A percentile compares a stretch with the other conserved stretches of the same genome.
These are phyloP conservation scores for Daldinia caldariorum DNA, from an alignment of 495 filamentous ascomycete genomes.

Conservation along the genomic window DNA sequence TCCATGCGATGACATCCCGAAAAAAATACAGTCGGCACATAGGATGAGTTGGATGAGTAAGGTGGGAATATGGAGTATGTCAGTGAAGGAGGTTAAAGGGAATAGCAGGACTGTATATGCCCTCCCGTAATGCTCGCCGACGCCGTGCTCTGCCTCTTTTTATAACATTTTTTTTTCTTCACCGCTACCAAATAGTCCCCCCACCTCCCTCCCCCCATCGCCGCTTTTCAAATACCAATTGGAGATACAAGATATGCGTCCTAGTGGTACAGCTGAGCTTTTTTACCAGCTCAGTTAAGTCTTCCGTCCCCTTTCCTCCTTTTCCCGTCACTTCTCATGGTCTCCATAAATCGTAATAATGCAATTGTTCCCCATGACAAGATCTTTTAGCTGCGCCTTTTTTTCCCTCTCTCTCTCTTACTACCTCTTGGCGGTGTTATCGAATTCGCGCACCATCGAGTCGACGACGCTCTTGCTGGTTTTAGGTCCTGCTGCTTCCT, in stretches of 20 bases:
- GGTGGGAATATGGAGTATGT: slow-evolving; percentile 4
- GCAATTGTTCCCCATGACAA: not conserved
- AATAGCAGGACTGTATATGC: slow-evolving; percentile 6
- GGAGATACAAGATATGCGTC: slow-evolving; percentile 2
- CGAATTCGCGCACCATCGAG: slow-evolving; percentile 52
- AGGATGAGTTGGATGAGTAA: not conserved
- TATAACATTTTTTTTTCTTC: slow-evolving; percentile 2
- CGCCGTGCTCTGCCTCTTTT: slow-evolving; percentile 34
- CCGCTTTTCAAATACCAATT: slow-evolving; percentile 17
- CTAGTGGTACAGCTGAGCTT: slow-evolving; percentile 26
- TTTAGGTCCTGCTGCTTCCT: slow-evolving; percentile 35
- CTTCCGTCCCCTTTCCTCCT: not conserved
- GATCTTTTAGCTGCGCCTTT: not conserved
- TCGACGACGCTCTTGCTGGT: slow-evolving; percentile 48
- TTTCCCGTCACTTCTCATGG: not conserved
- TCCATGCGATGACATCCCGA: not conserved
- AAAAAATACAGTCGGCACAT: not conserved
- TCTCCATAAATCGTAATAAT: not conserved
- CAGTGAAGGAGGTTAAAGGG: slow-evolving; percentile 6
- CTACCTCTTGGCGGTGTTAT: slow-evolving; percentile 44
- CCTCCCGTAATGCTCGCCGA: slow-evolving; percentile 24
- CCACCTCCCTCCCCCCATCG: not conserved
- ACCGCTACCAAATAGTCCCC: slow-evolving; percentile 1
- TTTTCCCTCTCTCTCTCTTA: too few relatives aligned
- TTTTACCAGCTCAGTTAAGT: not conserved